Evolutionary conservation across 176 grass and related monocot genomes (phyloP).

Genomic region (Olyra latifolia): DNA sequence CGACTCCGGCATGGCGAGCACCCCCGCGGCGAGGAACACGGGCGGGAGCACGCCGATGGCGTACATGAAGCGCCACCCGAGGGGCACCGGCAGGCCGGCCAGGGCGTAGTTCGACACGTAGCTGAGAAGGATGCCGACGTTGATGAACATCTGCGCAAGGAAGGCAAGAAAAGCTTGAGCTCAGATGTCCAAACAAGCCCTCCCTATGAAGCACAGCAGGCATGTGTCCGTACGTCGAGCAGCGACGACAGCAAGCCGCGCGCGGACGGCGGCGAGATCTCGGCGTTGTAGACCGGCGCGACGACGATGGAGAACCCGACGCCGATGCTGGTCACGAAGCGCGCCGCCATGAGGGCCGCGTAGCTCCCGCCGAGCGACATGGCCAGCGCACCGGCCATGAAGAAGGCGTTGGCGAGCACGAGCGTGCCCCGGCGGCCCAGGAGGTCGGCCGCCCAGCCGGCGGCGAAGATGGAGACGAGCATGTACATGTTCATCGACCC

Average conservation of each 20-base stretch:
- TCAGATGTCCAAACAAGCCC: not conserved
- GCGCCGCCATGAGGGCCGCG: slow-evolving; percentile 33
- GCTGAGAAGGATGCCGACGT: slow-evolving; percentile 31
- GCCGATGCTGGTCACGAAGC: slow-evolving; percentile 48
- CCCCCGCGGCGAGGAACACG: slow-evolving; percentile 25
- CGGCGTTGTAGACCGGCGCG: slow-evolving; percentile 45
- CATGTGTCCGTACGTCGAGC: not conserved
- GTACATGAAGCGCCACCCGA: slow-evolving; percentile 52
- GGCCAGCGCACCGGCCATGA: slow-evolving; percentile 42
- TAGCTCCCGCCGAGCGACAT: slow-evolving; percentile 42
- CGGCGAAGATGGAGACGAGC: slow-evolving; percentile 38
- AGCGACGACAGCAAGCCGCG: slow-evolving; percentile 35
- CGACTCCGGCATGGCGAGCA: slow-evolving; percentile 62
- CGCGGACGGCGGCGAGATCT: slow-evolving; percentile 41
- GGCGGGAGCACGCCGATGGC: slow-evolving; percentile 26
- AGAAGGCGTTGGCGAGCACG: slow-evolving; percentile 39
- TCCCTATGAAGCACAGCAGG: no score
- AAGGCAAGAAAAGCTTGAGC: no score
- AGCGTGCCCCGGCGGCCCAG: slow-evolving; percentile 39
- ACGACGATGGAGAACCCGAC: slow-evolving; percentile 37
- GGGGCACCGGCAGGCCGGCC: slow-evolving; percentile 39
- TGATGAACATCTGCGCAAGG: slow-evolving; percentile 27
- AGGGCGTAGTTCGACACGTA: slow-evolving; percentile 50
- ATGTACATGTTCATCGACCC: slow-evolving; percentile 51
- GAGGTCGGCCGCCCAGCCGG: slow-evolving; percentile 36